phyloP scores from a whole-genome alignment of 352 stramenopile species.

The Phytophthora agathidicida region DNA sequence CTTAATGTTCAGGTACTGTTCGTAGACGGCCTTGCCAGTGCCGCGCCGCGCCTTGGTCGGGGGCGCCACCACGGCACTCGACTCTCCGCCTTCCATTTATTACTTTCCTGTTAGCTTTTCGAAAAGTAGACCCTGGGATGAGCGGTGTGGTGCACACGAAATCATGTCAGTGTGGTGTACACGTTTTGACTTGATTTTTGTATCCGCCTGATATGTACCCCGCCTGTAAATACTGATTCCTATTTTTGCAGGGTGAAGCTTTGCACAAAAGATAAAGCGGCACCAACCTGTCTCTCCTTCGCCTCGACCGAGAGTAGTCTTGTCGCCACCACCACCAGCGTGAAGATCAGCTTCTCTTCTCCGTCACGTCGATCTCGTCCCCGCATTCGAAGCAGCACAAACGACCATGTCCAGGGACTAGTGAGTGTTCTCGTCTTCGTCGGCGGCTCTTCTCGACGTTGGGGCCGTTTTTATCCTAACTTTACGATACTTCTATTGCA shows the following conservation, averaged over 20 bases:
- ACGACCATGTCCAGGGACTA: conserved; percentile 82
- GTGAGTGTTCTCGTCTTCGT: conserved; percentile 38
- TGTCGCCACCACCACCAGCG: background rate
- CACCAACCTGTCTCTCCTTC: conserved; percentile 8
- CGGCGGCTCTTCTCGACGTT: conserved; percentile 6
- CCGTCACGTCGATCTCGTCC: conserved; percentile 3
- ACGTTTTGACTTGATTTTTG: conserved; percentile 14
- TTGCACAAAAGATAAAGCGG: conserved; percentile 1
- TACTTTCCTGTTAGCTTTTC: conserved; percentile 11
- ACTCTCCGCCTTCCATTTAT: conserved; percentile 39
- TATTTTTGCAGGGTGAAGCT: conserved; percentile 34
- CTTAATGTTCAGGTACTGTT: conserved; percentile 65
- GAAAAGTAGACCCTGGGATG: conserved; percentile 8
- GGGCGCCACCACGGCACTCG: conserved; percentile 11
- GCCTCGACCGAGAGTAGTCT: conserved; percentile 15
- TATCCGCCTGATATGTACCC: conserved; percentile 25
- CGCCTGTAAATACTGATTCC: conserved; percentile 23
- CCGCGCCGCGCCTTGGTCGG: conserved; percentile 30
- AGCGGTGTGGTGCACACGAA: conserved; percentile 17
- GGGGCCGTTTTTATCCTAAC: background rate
- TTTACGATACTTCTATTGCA: conserved; percentile 15
- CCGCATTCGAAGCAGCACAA: conserved; percentile 18
- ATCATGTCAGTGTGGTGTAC: background rate
- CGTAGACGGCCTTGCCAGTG: conserved; percentile 35
- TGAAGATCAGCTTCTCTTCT: conserved; percentile 2